Evolutionary conservation across 495 filamentous ascomycete genomes (phyloP).

Genomic region (Talaromyces ruber): DNA sequence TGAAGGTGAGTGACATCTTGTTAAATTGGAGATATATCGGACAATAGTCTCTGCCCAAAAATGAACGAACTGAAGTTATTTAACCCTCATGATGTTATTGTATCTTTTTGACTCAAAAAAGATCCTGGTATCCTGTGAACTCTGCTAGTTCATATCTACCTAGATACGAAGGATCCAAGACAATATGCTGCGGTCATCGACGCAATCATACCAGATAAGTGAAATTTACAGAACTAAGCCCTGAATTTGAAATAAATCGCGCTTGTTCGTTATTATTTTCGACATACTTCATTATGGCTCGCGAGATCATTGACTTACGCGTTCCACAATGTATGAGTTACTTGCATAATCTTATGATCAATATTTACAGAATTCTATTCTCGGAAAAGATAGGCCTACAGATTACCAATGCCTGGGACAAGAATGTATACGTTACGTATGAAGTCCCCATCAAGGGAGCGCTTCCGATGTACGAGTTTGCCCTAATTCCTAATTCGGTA

Average conservation of each 20-base stretch:
- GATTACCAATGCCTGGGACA: neutral
- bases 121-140: neutral
- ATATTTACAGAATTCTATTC: neutral
- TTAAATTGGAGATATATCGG: neutral
- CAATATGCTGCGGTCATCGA: neutral
- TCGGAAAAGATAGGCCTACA: neutral
- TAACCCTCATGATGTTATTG: neutral
- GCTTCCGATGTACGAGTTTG: neutral
- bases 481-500: neutral
- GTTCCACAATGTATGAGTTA: neutral
- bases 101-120: neutral
- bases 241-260: neutral
- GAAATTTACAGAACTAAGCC: neutral
- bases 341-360: neutral
- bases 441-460: neutral
- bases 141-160: neutral
- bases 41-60: neutral
- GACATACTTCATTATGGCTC: neutral
- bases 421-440: neutral
- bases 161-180: neutral
- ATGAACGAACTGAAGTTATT: no score
- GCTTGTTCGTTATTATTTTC: neutral
- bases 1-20: neutral
- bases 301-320: neutral
- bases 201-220: neutral